Conservation (phyloP, 768 basidiomycete genomes). For the Dendrothele bispora region DNA sequence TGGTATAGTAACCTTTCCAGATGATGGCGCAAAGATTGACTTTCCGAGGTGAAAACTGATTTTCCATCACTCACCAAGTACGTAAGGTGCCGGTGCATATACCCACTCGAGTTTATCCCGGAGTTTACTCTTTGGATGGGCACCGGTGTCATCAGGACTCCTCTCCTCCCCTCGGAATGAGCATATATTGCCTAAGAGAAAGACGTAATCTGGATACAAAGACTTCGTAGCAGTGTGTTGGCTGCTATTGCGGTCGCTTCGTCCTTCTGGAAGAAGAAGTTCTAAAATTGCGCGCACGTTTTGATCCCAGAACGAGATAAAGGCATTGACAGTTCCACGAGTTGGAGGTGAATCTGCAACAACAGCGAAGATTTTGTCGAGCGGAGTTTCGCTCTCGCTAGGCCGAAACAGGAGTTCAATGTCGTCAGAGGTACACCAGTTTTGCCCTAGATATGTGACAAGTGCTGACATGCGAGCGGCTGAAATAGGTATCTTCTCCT, state of each 20-base stretch:
- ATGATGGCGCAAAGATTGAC: constrained; percentile 8
- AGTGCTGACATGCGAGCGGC: too few species aligned
- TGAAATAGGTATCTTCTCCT: too few species aligned
- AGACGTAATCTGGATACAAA: constrained; percentile 18
- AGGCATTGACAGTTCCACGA: too few species aligned
- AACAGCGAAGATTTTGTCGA: too few species aligned
- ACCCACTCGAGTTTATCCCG: constrained; percentile 18
- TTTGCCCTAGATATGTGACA: too few species aligned
- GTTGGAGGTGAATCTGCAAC: too few species aligned
- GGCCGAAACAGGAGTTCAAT: too few species aligned
- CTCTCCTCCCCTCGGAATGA: constrained; percentile 25
- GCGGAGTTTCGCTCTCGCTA: too few species aligned
- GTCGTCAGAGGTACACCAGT: too few species aligned
- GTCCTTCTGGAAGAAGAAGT: constrained; percentile 15
- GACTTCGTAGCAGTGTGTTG: constrained; percentile 13
- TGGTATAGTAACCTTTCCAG: constrained; percentile 9
- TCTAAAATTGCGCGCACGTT: constrained; percentile 22
- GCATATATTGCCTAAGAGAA: constrained; percentile 16
- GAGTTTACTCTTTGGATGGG: constrained; percentile 20
- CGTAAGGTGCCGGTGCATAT: constrained; percentile 22
- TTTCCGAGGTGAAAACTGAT: constrained; percentile 12
- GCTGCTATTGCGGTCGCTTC: constrained; percentile 18
- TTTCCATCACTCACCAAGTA: constrained; percentile 21
- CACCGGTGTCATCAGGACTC: constrained; percentile 5
- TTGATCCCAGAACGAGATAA: constrained; percentile 25